Evolutionary conservation across 2,329 filamentous ascomycete species (phyloP).

Genomic region (Diaporthe batatas): DNA sequence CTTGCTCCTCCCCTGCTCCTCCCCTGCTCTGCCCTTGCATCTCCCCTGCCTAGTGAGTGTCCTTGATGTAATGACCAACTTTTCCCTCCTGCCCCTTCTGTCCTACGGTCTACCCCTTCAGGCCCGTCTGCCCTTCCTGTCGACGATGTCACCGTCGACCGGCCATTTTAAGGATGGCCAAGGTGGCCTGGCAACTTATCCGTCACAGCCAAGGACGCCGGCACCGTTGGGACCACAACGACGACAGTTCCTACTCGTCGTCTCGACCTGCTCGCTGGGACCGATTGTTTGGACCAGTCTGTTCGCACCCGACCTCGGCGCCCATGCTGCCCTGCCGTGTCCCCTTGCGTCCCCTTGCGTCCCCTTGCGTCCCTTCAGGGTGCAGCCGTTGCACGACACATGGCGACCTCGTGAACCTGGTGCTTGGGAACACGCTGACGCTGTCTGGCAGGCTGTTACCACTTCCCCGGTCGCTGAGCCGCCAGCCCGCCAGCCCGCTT

Average conservation of each 20-base stretch:
- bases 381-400: too few relatives aligned
- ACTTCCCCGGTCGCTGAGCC: background rate
- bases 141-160: constrained; percentile 25
- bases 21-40: too few relatives aligned
- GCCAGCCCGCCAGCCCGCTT: too few relatives aligned
- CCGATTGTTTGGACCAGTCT: background rate
- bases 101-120: too few relatives aligned
- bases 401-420: too few relatives aligned
- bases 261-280: background rate
- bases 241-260: constrained; percentile 7
- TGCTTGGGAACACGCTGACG: too few relatives aligned
- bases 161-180: background rate
- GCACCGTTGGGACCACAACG: background rate
- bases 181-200: constrained; percentile 14
- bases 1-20: background rate
- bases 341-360: too few relatives aligned
- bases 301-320: background rate
- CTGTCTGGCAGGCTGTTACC: background rate
- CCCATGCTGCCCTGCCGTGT: background rate
- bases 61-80: too few relatives aligned
- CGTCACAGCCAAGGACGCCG: constrained; percentile 24
- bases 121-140: background rate
- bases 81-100: background rate
- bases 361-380: too few relatives aligned
- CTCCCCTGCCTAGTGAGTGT: too few relatives aligned